A percentile compares a stretch with the other conserved stretches of the same genome.
phyloP scores from a whole-genome alignment of 208 protist genomes.

The Trypanosoma avium region DNA sequence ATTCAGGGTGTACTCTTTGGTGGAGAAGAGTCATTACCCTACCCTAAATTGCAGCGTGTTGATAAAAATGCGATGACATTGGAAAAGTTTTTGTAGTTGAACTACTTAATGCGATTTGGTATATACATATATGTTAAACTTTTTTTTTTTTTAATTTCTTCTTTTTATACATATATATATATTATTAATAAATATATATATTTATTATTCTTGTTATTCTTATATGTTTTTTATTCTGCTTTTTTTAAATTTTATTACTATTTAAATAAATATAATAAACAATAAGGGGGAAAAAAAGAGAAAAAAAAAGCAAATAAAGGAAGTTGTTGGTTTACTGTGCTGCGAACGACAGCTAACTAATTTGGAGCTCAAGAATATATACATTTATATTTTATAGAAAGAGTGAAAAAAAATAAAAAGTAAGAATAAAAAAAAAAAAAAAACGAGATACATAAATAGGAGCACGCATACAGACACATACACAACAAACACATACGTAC shows the following conservation, averaged over 20 bases:
- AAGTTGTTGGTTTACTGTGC: slow-evolving; percentile 7
- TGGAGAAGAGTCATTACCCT: slow-evolving; percentile 32
- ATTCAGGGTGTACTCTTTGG: slow-evolving; percentile 73
- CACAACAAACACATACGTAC: too few relatives aligned
- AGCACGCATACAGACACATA: too few relatives aligned
- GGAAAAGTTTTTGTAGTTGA: slow-evolving; percentile 71
- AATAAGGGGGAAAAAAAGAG: neutral
- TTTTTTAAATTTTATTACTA: neutral
- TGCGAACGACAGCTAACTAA: neutral
- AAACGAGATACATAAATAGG: neutral
- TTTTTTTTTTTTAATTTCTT: neutral
- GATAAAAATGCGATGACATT: slow-evolving; percentile 66
- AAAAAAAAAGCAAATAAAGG: slow-evolving; percentile 12
- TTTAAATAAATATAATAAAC: neutral
- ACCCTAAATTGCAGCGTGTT: slow-evolving; percentile 55
- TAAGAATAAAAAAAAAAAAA: neutral
- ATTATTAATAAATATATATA: neutral
- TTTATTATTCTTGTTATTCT: neutral
- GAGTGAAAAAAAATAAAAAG: neutral
- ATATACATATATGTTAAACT: neutral
- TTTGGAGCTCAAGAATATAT: neutral
- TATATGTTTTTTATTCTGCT: slow-evolving; percentile 17
- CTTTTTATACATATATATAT: neutral
- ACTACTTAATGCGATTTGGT: too few relatives aligned
- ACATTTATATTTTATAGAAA: too few relatives aligned